phyloP scores from a whole-genome alignment of 1,284 basidiomycete species.

The Anthracocystis walkeri region DNA sequence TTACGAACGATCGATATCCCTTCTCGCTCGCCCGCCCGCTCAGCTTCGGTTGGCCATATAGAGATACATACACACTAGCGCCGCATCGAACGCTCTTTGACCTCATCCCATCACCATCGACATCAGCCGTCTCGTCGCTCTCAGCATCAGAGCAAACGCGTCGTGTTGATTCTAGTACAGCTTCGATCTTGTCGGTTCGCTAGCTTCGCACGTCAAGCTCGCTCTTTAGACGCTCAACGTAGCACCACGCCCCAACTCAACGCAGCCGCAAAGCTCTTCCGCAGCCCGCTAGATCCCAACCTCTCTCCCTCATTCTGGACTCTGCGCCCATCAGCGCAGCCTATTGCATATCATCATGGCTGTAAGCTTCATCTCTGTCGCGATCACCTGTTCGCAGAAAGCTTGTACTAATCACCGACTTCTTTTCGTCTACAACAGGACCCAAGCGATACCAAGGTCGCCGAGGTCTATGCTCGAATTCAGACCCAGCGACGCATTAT shows the following conservation, averaged over 20 bases:
- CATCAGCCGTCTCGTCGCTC: neutral
- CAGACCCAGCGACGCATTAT: conserved; percentile 91
- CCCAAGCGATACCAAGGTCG: conserved; percentile 82
- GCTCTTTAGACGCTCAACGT: neutral
- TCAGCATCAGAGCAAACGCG: neutral
- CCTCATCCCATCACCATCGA: neutral
- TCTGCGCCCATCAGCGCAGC: conserved; percentile 8
- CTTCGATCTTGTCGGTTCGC: neutral
- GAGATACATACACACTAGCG: no score
- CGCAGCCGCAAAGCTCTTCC: neutral
- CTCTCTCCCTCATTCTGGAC: neutral
- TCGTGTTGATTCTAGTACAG: neutral
- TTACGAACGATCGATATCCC: conserved; percentile 1
- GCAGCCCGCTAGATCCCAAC: neutral
- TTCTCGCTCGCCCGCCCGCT: neutral
- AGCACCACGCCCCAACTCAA: neutral
- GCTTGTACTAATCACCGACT: neutral
- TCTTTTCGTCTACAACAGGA: conserved; percentile 26
- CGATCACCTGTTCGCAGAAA: neutral
- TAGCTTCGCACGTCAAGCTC: neutral
- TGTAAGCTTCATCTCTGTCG: conserved; percentile 24
- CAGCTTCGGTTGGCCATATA: neutral
- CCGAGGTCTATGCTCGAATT: conserved; percentile 89
- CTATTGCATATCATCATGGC: conserved; percentile 27
- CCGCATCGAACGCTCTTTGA: no score